These are phyloP conservation scores for Eragrostis tef DNA, from an alignment of 202 grass and related monocot species.

Conservation along the genomic window DNA sequence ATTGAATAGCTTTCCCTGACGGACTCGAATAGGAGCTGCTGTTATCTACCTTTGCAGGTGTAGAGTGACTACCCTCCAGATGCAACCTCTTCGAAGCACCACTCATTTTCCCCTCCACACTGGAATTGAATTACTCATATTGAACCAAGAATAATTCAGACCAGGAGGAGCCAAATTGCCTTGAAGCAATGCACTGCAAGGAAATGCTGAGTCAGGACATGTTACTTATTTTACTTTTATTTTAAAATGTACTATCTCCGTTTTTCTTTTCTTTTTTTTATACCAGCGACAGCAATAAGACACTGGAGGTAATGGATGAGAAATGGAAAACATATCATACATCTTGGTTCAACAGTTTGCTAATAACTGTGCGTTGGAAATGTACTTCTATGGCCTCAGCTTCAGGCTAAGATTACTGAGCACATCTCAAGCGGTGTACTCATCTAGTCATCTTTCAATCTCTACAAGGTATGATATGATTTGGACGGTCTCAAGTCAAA, in stretches of 20 bases:
- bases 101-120: constrained; percentile 64
- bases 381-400: background rate
- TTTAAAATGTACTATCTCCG: background rate
- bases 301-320: background rate
- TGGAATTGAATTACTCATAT: constrained; percentile 8
- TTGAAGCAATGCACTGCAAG: constrained; percentile 35
- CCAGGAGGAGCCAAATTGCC: background rate
- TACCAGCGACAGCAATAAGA: too few species aligned
- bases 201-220: constrained; percentile 31
- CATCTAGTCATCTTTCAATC: background rate
- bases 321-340: constrained; percentile 13
- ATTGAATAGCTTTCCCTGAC: constrained; percentile 60
- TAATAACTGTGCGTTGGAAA: constrained; percentile 4
- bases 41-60: constrained; percentile 71
- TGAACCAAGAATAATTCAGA: constrained; percentile 21
- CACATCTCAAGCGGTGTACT: background rate
- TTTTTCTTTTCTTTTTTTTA: too few species aligned
- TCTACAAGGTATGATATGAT: background rate
- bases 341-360: constrained; percentile 4
- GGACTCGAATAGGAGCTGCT: constrained; percentile 52
- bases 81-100: constrained; percentile 74
- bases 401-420: background rate
- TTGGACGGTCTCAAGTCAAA: background rate
- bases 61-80: constrained; percentile 70
- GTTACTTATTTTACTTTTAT: background rate